These are phyloP conservation scores for Boletus fagicola DNA, from an alignment of 768 basidiomycete genomes.

Conservation along the genomic window DNA sequence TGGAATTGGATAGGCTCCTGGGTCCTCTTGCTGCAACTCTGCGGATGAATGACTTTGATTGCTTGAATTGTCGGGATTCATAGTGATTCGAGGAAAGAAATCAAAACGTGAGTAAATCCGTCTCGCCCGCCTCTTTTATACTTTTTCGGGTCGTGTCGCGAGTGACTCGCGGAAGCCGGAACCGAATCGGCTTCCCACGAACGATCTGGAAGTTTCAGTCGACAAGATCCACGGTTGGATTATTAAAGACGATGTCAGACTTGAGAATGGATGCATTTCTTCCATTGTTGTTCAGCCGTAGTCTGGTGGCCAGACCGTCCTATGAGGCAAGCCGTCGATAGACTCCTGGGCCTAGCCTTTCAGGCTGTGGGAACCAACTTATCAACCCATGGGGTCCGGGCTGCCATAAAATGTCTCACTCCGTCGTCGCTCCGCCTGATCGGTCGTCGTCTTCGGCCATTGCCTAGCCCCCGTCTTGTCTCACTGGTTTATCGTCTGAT, in stretches of 20 bases:
- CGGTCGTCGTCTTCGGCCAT: too few species aligned
- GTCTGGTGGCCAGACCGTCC: too few species aligned
- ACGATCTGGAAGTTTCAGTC: neutral
- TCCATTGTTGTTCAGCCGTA: neutral
- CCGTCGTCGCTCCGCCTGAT: too few species aligned
- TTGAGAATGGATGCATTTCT: neutral
- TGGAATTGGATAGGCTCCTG: constrained; percentile 22
- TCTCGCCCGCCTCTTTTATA: neutral
- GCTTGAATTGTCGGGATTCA: neutral
- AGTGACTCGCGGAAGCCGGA: neutral
- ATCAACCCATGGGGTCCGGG: too few species aligned
- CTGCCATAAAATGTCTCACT: too few species aligned
- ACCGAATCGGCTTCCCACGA: neutral
- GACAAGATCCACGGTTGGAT: neutral
- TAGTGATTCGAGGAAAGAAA: rapidly evolving
- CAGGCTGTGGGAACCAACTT: too few species aligned
- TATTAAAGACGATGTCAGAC: neutral
- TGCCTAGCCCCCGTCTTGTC: too few species aligned
- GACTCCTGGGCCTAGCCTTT: too few species aligned
- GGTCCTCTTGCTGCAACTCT: constrained; percentile 1
- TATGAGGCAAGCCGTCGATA: neutral
- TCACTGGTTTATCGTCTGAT: too few species aligned
- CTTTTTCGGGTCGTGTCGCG: too few species aligned
- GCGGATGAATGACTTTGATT: neutral
- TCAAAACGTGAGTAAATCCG: neutral